A percentile compares a stretch with the other conserved stretches of the same genome.
Evolutionary conservation across 495 filamentous ascomycete species (phyloP).

Genomic region (Opeltia flavorubescens): DNA sequence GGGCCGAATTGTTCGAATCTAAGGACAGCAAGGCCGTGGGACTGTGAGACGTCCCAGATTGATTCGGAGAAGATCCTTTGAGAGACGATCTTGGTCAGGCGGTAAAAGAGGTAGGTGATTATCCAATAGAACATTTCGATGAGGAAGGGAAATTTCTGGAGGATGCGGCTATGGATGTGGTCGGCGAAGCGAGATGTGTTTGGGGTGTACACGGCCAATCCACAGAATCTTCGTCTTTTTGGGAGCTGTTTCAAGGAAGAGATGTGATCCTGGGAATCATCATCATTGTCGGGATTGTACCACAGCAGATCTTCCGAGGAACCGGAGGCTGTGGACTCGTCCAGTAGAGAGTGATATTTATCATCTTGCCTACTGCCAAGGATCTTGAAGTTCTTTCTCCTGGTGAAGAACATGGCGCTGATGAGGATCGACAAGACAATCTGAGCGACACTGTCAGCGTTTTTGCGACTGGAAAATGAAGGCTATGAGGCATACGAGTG

Average conservation of each 20-base stretch:
- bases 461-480: not conserved
- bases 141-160: constrained; percentile 36
- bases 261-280: constrained; percentile 15
- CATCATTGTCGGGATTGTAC: constrained; percentile 22
- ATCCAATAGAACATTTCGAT: constrained; percentile 61
- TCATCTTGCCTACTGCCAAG: constrained; percentile 21
- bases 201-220: constrained; percentile 34
- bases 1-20: constrained; percentile 43
- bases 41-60: constrained; percentile 56
- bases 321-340: constrained; percentile 22
- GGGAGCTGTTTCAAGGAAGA: constrained; percentile 26
- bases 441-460: constrained; percentile 18
- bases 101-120: constrained; percentile 53
- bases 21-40: constrained; percentile 47
- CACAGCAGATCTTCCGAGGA: constrained; percentile 27
- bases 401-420: constrained; percentile 40
- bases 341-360: constrained; percentile 23
- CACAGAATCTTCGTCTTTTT: constrained; percentile 32
- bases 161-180: constrained; percentile 40
- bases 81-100: constrained; percentile 43
- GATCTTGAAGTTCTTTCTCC: constrained; percentile 33
- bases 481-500: constrained; percentile 30
- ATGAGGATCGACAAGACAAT: constrained; percentile 45
- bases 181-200: constrained; percentile 44
- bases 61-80: constrained; percentile 38